These are phyloP conservation scores for Flaveria linearis DNA, from an alignment of 129 eudicot species.

Conservation along the genomic window DNA sequence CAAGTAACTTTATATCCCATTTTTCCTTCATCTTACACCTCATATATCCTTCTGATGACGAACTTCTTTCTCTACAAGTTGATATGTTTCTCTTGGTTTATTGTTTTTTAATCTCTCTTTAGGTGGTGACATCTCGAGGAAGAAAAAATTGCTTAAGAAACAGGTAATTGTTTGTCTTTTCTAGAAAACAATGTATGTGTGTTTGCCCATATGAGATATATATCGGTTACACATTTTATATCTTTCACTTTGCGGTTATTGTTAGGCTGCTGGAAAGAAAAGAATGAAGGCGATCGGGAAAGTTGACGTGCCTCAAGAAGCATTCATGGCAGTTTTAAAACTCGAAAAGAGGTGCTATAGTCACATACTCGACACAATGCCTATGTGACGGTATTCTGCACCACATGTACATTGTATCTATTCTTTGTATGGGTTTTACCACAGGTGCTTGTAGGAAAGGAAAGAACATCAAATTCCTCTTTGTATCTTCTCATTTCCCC, in stretches of 20 bases:
- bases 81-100: not conserved
- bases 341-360: slow-evolving; percentile 89
- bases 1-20: not conserved
- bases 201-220: not conserved
- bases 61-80: not conserved
- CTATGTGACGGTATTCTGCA: not conserved
- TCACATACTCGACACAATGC: slow-evolving; percentile 8
- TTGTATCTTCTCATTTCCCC: not conserved
- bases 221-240: not conserved
- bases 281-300: slow-evolving; percentile 94
- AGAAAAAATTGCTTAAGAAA: slow-evolving; percentile 88
- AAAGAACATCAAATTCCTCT: slow-evolving; percentile 22
- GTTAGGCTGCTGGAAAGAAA: slow-evolving; percentile 96
- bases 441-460: slow-evolving; percentile 13
- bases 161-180: slow-evolving; percentile 49
- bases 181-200: not conserved
- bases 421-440: not conserved
- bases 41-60: not conserved
- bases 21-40: not conserved
- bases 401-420: slow-evolving; percentile 34
- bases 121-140: slow-evolving; percentile 97
- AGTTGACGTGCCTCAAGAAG: slow-evolving; percentile 98
- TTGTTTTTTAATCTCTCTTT: slow-evolving; percentile 21
- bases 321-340: slow-evolving; percentile 96
- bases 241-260: not conserved